These are phyloP conservation scores for Petunia axillaris DNA, from an alignment of 257 asterid species.

Conservation along the genomic window DNA sequence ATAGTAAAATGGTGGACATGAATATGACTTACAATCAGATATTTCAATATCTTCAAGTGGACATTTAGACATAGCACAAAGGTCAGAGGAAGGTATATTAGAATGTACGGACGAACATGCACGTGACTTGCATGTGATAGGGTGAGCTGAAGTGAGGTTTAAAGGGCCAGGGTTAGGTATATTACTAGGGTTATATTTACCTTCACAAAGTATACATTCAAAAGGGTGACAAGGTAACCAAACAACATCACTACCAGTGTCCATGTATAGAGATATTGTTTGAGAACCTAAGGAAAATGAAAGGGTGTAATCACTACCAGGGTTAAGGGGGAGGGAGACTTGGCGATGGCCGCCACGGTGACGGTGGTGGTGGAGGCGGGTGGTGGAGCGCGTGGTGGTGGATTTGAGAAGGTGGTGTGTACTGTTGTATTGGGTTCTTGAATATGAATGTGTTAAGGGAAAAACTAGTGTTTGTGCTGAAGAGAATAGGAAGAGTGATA, in stretches of 20 bases:
- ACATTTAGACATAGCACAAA: constrained; percentile 80
- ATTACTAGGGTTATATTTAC: constrained; percentile 59
- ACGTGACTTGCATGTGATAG: constrained; percentile 61
- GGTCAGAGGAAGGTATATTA: constrained; percentile 66
- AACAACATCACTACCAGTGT: constrained; percentile 94
- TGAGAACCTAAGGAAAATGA: constrained; percentile 74
- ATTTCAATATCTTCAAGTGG: constrained; percentile 77
- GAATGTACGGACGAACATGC: constrained; percentile 82
- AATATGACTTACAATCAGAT: constrained; percentile 51
- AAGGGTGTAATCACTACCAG: constrained; percentile 84
- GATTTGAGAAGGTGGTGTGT: constrained; percentile 81
- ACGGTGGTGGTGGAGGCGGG: constrained; percentile 64
- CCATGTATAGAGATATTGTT: constrained; percentile 80
- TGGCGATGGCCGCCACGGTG: constrained; percentile 39
- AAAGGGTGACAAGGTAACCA: constrained; percentile 98
- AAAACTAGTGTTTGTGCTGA: constrained; percentile 40
- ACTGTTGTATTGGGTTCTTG: constrained; percentile 52
- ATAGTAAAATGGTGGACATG: constrained; percentile 82
- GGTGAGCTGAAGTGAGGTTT: constrained; percentile 59
- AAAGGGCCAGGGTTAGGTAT: constrained; percentile 66
- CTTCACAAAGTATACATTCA: constrained; percentile 88
- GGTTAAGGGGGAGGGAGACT: constrained; percentile 80
- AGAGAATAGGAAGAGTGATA: constrained; percentile 14
- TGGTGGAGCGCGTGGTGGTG: constrained; percentile 67
- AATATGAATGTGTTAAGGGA: constrained; percentile 68